Evolutionary conservation across 495 filamentous ascomycete species (phyloP), one percentile per base, ranked within the genome.

Genomic region (Penicillium longicatenatum): DNA sequence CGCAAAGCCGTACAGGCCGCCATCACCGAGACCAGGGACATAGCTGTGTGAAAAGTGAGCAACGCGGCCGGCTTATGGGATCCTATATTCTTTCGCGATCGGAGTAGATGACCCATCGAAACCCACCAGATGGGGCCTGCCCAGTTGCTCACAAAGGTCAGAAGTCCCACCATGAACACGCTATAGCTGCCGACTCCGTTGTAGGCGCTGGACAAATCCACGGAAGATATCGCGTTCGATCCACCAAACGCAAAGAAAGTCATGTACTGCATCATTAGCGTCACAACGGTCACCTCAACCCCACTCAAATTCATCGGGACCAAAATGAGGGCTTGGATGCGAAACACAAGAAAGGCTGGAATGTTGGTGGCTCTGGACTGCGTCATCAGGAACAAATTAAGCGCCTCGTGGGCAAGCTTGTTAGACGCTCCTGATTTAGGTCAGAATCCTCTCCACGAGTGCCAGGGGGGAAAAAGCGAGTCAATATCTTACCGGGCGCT

Each of bases 61-160:
- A 87, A 51, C 0, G 82, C 70, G 0, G 86, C 67, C 67, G 92
- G 83, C 35, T 66, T 48, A 19, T 71, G 63, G 48, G 50, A 47
- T 51, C 62, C 55, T 12, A 54, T 17, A 6, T 51, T 55, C 43
- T 59, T 61, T 20, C 54, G 67, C n/a, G 76, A 59, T 20, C 87
- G 79, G 12, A 90, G 71, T 37, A 88, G 67, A 16, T 77, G 69
- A 26, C 81, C 82, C 24, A 81, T 85, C 39, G 79, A 83, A 7
- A 78, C 79, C 91, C 92, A 98, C 85, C 89, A 98, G 17, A 97
- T 84, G 1, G 92, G 86, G 4, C 89, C 95, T 3, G 90, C 85
- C 93, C 93, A 99, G 68, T 99, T 99, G 61, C 87, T 82, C 4
- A 89, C 67, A 65, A 96, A 96, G 6, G 92, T 92, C 45, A 99